Percentiles rank a stretch among this genome's conserved stretches.
Conservation (phyloP, 345 rosid species). For the Eucalyptus cloeziana region DNA sequence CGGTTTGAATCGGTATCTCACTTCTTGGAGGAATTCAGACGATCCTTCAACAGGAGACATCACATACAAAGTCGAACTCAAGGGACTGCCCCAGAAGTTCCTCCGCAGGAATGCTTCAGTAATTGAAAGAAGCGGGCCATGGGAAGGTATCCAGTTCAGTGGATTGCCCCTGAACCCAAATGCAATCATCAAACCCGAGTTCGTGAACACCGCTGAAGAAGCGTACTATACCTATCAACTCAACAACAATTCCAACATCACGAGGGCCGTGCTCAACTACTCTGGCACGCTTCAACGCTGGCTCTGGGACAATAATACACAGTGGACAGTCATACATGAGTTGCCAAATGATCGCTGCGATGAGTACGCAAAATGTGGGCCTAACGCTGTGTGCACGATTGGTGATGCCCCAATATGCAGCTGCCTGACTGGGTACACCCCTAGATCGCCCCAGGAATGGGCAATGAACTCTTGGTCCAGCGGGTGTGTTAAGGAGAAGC, state of each 20-base stretch:
- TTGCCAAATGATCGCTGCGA: background rate
- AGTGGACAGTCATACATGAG: background rate
- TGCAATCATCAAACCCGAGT: background rate
- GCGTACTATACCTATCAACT: background rate
- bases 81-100: conserved; percentile 9
- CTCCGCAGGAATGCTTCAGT: background rate
- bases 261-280: background rate
- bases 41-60: conserved; percentile 33
- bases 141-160: conserved; percentile 8
- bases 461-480: background rate
- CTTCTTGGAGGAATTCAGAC: conserved; percentile 15
- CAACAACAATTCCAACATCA: background rate
- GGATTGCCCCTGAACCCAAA: background rate
- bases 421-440: background rate
- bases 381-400: background rate
- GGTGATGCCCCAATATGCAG: background rate
- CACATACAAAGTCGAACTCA: background rate
- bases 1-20: background rate
- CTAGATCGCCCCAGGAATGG: background rate
- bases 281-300: background rate
- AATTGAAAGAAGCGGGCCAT: conserved; percentile 10
- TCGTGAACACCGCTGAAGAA: background rate
- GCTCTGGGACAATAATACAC: background rate
- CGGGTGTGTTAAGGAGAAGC: background rate
- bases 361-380: background rate